Evolutionary conservation across 2,329 filamentous ascomycete genomes (phyloP).

Genomic region (Penicillium glabrum): DNA sequence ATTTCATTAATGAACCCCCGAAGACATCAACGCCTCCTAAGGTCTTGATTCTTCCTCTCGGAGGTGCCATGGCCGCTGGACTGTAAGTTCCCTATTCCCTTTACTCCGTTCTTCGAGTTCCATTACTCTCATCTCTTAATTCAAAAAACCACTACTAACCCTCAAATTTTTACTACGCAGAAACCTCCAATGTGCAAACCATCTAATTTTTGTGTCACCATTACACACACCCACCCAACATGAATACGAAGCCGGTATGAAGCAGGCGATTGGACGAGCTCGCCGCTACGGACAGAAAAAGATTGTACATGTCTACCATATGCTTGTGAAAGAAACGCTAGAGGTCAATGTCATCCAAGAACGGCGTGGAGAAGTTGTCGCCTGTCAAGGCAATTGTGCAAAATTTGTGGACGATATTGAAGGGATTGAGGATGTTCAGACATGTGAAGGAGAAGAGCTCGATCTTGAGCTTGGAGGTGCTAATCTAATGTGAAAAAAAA

Average conservation of each 20-base stretch:
- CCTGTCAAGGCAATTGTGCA: background rate
- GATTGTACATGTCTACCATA: constrained; percentile 58
- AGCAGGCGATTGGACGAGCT: constrained; percentile 63
- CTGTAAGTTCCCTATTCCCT: constrained; percentile 46
- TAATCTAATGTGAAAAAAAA: too few species aligned
- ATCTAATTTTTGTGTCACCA: constrained; percentile 63
- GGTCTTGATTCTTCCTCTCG: constrained; percentile 59
- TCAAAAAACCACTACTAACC: constrained; percentile 7
- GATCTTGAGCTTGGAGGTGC: too few species aligned
- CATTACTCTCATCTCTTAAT: background rate
- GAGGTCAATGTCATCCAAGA: constrained; percentile 48
- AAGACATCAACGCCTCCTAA: constrained; percentile 26
- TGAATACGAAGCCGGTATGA: constrained; percentile 59
- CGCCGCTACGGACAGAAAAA: constrained; percentile 59
- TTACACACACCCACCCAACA: constrained; percentile 52
- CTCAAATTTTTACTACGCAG: constrained; percentile 31
- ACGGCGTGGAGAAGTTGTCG: background rate
- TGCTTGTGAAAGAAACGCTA: constrained; percentile 44
- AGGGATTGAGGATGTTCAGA: background rate
- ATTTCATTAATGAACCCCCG: constrained; percentile 26
- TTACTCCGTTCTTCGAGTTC: background rate
- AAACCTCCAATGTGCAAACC: constrained; percentile 64
- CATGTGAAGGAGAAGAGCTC: too few species aligned
- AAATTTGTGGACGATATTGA: background rate
- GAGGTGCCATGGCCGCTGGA: constrained; percentile 59